Evolutionary conservation across 2,329 filamentous ascomycete species (phyloP).

Genomic region (Cadophora sp.): DNA sequence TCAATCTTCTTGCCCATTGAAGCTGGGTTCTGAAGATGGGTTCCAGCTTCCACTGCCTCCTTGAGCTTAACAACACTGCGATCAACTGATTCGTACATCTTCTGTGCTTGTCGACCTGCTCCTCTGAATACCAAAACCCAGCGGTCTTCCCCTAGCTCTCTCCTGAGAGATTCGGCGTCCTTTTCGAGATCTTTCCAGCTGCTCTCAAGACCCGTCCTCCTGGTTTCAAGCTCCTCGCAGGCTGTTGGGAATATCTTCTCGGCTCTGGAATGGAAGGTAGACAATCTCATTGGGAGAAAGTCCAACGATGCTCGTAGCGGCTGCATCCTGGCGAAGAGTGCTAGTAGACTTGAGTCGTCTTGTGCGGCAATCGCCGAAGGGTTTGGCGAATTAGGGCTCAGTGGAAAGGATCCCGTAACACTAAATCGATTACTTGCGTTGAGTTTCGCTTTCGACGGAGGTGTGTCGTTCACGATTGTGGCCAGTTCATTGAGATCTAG

Average conservation of each 20-base stretch:
- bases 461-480: constrained; percentile 90
- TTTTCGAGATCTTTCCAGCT: constrained; percentile 87
- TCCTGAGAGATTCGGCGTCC: constrained; percentile 86
- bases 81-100: constrained; percentile 96
- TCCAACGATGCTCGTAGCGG: constrained; percentile 91
- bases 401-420: constrained; percentile 67
- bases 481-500: constrained; percentile 88
- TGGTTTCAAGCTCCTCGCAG: constrained; percentile 84
- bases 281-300: constrained; percentile 93
- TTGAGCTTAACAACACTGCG: constrained; percentile 83
- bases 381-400: constrained; percentile 66
- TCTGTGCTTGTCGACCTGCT: constrained; percentile 87
- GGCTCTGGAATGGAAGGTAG: constrained; percentile 82
- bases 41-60: constrained; percentile 77
- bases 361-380: constrained; percentile 62
- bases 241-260: constrained; percentile 84
- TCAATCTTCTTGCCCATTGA: constrained; percentile 83
- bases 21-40: constrained; percentile 74
- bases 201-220: constrained; percentile 77
- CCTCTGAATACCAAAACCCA: constrained; percentile 97
- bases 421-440: constrained; percentile 71
- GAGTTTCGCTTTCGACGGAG: constrained; percentile 59
- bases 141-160: constrained; percentile 91
- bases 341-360: constrained; percentile 87
- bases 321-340: constrained; percentile 94